phyloP scores from a whole-genome alignment of 176 grass and related monocot genomes.

The Thalia dealbata region DNA sequence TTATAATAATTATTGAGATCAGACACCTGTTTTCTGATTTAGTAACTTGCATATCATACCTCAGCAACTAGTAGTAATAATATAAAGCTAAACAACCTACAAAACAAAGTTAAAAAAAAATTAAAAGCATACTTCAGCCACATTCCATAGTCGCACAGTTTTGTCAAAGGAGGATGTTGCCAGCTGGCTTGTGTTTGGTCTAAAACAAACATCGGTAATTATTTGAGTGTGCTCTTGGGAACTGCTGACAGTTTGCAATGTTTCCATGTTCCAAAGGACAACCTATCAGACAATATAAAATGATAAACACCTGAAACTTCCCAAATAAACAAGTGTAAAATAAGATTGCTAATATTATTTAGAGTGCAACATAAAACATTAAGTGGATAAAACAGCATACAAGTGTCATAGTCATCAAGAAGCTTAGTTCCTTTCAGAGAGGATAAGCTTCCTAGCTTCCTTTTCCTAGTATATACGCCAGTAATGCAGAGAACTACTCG shows the following conservation, averaged over 20 bases:
- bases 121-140: slow-evolving; percentile 35
- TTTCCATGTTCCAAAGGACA: slow-evolving; percentile 76
- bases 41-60: neutral
- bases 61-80: neutral
- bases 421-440: neutral
- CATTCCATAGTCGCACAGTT: slow-evolving; percentile 66
- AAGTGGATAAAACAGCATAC: neutral
- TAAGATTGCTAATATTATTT: neutral
- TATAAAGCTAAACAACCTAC: slow-evolving; percentile 2
- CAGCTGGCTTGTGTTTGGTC: slow-evolving; percentile 62
- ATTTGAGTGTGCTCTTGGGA: slow-evolving; percentile 53
- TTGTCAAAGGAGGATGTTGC: slow-evolving; percentile 74
- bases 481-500: neutral
- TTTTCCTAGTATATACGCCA: neutral
- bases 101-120: slow-evolving; percentile 3
- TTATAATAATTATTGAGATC: neutral
- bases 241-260: slow-evolving; percentile 46
- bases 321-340: neutral
- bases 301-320: neutral
- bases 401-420: neutral
- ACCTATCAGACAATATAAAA: slow-evolving; percentile 37
- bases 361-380: neutral
- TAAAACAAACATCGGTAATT: slow-evolving; percentile 70
- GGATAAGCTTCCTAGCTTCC: neutral
- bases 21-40: neutral